phyloP scores from a whole-genome alignment of 1,284 basidiomycete genomes.

The Puccinia novopanici region DNA sequence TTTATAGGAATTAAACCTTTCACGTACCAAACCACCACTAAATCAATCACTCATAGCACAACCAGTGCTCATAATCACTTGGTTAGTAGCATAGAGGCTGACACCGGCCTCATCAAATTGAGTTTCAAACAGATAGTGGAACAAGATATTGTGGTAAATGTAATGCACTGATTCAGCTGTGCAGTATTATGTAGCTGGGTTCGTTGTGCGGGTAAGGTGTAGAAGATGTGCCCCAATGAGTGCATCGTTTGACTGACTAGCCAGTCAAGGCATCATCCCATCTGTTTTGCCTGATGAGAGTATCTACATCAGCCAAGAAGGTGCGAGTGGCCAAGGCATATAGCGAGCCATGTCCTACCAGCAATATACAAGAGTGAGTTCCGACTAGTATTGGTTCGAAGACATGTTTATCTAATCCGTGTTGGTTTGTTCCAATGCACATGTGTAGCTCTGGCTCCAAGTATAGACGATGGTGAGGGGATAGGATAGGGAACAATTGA shows the following conservation, averaged over 20 bases:
- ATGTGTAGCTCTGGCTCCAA: neutral
- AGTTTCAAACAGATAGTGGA: constrained; percentile 71
- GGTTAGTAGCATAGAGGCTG: too few relatives aligned
- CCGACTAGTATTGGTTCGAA: neutral
- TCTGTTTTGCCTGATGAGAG: constrained; percentile 68
- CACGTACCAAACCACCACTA: too few relatives aligned
- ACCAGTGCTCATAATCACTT: too few relatives aligned
- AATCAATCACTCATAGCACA: too few relatives aligned
- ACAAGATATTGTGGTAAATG: constrained; percentile 74
- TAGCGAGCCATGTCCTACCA: constrained; percentile 68
- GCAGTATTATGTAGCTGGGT: neutral
- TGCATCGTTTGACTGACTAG: constrained; percentile 65
- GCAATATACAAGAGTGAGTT: constrained; percentile 57
- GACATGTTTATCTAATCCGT: too few relatives aligned
- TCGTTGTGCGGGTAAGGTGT: constrained; percentile 23
- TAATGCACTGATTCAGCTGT: constrained; percentile 67
- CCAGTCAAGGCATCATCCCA: constrained; percentile 70
- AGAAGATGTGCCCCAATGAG: constrained; percentile 61
- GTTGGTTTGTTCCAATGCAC: neutral
- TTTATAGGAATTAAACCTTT: too few relatives aligned
- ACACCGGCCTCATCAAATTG: constrained; percentile 76
- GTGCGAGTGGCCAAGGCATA: constrained; percentile 72
- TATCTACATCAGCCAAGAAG: constrained; percentile 72
- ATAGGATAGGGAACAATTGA: constrained; percentile 18
- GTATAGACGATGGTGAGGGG: constrained; percentile 19